Evolutionary conservation across 768 basidiomycete genomes (phyloP).

Genomic region (Hygrocybe coccinea): DNA sequence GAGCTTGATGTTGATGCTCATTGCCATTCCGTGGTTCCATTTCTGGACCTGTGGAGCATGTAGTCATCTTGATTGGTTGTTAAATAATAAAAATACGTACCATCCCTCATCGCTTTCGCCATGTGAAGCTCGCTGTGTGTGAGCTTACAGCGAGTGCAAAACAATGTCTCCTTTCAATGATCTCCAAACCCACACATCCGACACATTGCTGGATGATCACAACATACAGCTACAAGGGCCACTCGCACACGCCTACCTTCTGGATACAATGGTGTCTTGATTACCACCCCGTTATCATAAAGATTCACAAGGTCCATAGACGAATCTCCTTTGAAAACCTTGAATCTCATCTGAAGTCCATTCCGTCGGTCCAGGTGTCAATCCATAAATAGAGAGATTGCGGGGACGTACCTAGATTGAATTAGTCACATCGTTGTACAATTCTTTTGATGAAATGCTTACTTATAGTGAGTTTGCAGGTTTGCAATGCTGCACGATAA

Average conservation of each 20-base stretch:
- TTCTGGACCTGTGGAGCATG: neutral
- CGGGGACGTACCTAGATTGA: conserved; percentile 17
- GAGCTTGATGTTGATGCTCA: neutral
- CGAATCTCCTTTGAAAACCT: conserved; percentile 11
- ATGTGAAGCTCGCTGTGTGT: conserved; percentile 16
- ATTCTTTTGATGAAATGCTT: neutral
- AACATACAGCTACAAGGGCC: conserved; percentile 23
- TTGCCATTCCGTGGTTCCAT: neutral
- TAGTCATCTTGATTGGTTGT: neutral
- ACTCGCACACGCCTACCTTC: conserved; percentile 23
- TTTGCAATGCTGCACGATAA: conserved; percentile 27
- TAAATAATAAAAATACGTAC: conserved; percentile 5
- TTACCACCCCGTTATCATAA: conserved; percentile 18
- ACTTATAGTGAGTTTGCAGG: conserved; percentile 19
- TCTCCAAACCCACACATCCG: conserved; percentile 27
- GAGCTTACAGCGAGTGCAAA: conserved; percentile 29
- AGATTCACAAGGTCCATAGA: conserved; percentile 20
- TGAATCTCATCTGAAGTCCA: conserved; percentile 17
- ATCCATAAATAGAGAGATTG: conserved; percentile 21
- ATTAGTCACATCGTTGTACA: neutral
- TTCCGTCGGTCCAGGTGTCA: conserved; percentile 26
- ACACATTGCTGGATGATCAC: conserved; percentile 31
- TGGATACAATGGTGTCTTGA: conserved; percentile 17
- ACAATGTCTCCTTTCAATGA: conserved; percentile 21
- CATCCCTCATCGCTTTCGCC: conserved; percentile 13